These are phyloP conservation scores for Vararia minispora DNA, from an alignment of 768 basidiomycete genomes.

Conservation along the genomic window DNA sequence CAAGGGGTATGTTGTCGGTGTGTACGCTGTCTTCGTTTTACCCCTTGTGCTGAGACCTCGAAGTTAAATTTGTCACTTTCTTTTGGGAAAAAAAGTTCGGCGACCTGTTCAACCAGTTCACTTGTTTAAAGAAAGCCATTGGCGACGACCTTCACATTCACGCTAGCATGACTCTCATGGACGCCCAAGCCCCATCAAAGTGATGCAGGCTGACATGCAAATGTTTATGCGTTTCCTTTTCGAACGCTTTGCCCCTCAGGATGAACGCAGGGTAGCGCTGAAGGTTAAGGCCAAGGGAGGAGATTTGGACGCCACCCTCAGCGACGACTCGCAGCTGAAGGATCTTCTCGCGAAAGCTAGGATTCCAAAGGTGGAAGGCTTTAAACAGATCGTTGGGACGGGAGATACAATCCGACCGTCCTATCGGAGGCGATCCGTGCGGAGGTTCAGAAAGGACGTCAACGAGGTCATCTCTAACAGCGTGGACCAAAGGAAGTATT, in stretches of 20 bases:
- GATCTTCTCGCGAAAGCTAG: conserved; percentile 5
- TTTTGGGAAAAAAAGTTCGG: conserved; percentile 9
- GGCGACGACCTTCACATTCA: conserved; percentile 7
- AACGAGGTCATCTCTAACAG: neutral
- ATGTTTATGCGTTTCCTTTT: conserved; percentile 13
- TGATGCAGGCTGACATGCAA: conserved; percentile 1
- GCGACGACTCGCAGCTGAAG: conserved; percentile 6
- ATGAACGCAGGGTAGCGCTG: conserved; percentile 11
- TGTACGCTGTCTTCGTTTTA: neutral
- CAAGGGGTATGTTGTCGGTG: conserved; percentile 8
- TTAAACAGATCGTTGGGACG: neutral
- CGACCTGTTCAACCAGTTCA: conserved; percentile 2
- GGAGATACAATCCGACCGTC: neutral
- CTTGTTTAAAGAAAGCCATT: conserved; percentile 2
- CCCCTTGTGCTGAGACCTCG: neutral
- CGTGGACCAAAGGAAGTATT: conserved; percentile 5
- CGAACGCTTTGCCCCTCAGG: conserved; percentile 9
- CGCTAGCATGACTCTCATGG: conserved; percentile 1
- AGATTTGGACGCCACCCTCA: conserved; percentile 2
- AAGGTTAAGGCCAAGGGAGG: conserved; percentile 6
- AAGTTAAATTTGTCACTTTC: conserved; percentile 11
- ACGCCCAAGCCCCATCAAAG: neutral
- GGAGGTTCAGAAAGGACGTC: neutral
- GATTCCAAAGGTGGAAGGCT: neutral
- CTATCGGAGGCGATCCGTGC: neutral